Base-by-base conservation (phyloP, 202 grass and related monocot species). In the Tripidium arundinaceum region DNA sequence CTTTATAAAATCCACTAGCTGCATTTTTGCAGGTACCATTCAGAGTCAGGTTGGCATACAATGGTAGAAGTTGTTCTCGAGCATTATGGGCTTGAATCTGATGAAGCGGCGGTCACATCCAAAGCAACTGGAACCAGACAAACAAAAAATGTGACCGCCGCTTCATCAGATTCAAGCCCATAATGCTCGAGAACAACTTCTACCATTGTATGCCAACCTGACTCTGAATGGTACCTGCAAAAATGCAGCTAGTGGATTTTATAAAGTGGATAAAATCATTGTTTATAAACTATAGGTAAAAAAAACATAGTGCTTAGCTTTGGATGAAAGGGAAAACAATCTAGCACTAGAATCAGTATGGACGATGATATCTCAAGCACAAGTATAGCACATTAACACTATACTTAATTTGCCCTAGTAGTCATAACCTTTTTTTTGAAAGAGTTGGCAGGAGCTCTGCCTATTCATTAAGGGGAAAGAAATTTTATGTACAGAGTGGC, bases 31-130 rank as follows among this genome's bases (percentile, higher is more conserved):
- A 95, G 92, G 79, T 98, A 98, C 74, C 92, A 98, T 89, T 98
- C 95, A 24, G 88, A 91, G 67, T 74, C 86, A 76, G 92, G 95
- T 62, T 98, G 96, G 96, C 90, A 95, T 64, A 82, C 82, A 46
- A 74, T 95, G 72, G 76, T 89, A 76, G 88, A 98, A 75, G 83
- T 91, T 37, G 41, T 95, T 86, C 83, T 95, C 16, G 96, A 95
- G 52, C 92, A 91, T 57, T 98, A 95, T 22, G 92, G 92, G 27
- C 72, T 98, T 88, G 96, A 98, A 90, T 50, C 85, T 8, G 74
- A 98, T 81, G 34, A 91, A 91, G 92, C 92, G 63, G 88, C 77
- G 57, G 79, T 95, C 29, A 31, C 29, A 31, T 31, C 29, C 29
- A 1, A 31, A 31, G 29, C 29, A 31, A 31, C 29, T 2, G 29